A percentile compares a stretch with the other conserved stretches of the same genome.
Conservation (phyloP, 2,329 filamentous ascomycete genomes). For the Alternaria infectoria region DNA sequence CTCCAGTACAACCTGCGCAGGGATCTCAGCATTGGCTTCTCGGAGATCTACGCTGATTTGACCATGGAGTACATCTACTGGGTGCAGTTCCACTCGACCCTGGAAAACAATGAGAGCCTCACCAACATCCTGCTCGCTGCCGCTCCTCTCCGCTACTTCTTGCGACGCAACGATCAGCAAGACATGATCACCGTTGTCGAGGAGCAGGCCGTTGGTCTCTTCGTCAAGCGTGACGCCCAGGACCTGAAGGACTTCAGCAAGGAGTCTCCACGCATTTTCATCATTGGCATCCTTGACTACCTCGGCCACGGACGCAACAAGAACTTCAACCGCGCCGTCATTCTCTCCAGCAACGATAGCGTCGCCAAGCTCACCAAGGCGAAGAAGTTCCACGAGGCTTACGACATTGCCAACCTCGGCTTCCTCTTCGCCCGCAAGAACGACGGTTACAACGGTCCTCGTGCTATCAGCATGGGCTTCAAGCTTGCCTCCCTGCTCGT, state of each 20-base stretch:
- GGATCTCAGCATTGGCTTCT: constrained; percentile 47
- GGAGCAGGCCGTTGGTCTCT: constrained; percentile 34
- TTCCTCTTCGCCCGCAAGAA: constrained; percentile 42
- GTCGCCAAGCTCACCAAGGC: constrained; percentile 33
- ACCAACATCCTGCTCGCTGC: constrained; percentile 41
- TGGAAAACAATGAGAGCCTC: constrained; percentile 48
- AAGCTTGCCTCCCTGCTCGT: constrained; percentile 44
- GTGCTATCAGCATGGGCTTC: constrained; percentile 48
- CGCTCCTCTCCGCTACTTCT: constrained; percentile 40
- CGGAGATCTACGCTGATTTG: constrained; percentile 54
- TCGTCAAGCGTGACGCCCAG: constrained; percentile 36
- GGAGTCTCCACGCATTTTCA: constrained; percentile 40
- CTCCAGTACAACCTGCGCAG: constrained; percentile 53
- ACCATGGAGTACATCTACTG: constrained; percentile 46
- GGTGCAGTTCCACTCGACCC: constrained; percentile 36
- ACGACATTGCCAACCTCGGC: constrained; percentile 43
- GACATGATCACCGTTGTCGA: constrained; percentile 35
- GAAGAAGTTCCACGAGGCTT: constrained; percentile 42
- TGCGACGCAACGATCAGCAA: constrained; percentile 27
- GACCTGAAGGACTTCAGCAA: constrained; percentile 37
- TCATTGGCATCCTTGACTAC: constrained; percentile 38
- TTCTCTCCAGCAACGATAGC: constrained; percentile 33
- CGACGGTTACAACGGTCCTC: constrained; percentile 40
- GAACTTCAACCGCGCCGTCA: constrained; percentile 38
- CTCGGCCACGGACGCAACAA: constrained; percentile 38